A percentile compares a stretch with the other conserved stretches of the same genome.
Conservation (phyloP, 2,329 filamentous ascomycete genomes). For the Sporothrix phasma region DNA sequence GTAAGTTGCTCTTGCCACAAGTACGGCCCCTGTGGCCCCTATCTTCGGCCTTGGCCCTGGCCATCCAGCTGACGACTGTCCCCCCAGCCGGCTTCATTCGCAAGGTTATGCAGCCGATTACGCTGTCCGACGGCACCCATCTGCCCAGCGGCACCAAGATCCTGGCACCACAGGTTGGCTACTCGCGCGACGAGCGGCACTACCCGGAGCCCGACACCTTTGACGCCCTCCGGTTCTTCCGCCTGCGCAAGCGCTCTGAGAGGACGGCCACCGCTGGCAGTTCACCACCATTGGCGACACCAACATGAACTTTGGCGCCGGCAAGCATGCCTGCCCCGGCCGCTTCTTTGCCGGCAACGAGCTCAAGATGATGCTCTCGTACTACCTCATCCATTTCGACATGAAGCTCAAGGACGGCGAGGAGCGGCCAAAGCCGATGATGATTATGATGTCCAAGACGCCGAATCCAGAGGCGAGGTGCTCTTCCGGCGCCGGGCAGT, state of each 20-base stretch:
- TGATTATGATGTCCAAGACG: constrained; percentile 34
- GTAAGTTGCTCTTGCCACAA: constrained; percentile 26
- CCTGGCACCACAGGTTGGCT: constrained; percentile 32
- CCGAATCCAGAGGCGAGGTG: constrained; percentile 33
- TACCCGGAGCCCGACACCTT: constrained; percentile 34
- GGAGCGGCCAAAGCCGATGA: constrained; percentile 32
- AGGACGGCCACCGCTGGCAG: constrained; percentile 33
- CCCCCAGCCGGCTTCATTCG: constrained; percentile 34
- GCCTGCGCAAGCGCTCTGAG: constrained; percentile 30
- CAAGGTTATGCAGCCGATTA: constrained; percentile 36
- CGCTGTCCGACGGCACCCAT: constrained; percentile 35
- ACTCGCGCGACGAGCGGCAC: constrained; percentile 32
- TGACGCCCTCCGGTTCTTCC: constrained; percentile 41
- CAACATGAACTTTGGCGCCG: constrained; percentile 39
- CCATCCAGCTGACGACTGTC: no score
- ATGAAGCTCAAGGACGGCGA: constrained; percentile 31
- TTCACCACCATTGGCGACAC: constrained; percentile 34
- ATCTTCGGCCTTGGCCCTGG: neutral
- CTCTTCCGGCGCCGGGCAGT: constrained; percentile 30
- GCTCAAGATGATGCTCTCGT: constrained; percentile 36
- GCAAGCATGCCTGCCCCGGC: constrained; percentile 39
- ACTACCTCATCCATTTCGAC: constrained; percentile 35
- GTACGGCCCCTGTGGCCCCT: no score
- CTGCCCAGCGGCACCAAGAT: constrained; percentile 35
- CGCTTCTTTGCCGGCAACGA: constrained; percentile 39